phyloP scores from a whole-genome alignment of 1,284 basidiomycete genomes.

The Cystobasidium sp. region DNA sequence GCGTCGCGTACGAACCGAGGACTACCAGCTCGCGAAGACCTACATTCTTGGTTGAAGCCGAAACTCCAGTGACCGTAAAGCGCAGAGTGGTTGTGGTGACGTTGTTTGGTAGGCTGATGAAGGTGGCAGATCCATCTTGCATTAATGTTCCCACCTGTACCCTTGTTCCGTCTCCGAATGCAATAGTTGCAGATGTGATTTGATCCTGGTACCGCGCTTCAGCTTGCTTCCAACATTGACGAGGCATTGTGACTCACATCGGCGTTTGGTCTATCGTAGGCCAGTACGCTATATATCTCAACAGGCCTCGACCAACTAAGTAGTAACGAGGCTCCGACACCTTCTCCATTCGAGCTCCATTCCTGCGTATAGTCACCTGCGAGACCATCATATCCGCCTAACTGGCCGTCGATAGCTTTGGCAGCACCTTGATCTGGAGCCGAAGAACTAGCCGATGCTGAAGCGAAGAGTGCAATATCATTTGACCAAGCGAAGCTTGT shows the following conservation, averaged over 20 bases:
- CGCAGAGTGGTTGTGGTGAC: slow-evolving; percentile 31
- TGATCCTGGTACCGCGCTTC: slow-evolving; percentile 31
- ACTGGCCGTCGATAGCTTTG: slow-evolving; percentile 22
- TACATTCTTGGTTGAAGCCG: slow-evolving; percentile 33
- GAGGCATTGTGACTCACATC: background rate
- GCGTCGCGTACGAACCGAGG: background rate
- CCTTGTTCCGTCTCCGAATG: slow-evolving; percentile 42
- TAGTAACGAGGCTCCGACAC: slow-evolving; percentile 41
- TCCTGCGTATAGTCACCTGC: slow-evolving; percentile 38
- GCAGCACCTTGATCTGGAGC: slow-evolving; percentile 17
- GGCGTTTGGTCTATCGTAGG: slow-evolving; percentile 42
- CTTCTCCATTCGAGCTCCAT: slow-evolving; percentile 45
- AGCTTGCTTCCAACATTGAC: background rate
- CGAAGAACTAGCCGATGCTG: slow-evolving; percentile 20
- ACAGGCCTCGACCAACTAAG: slow-evolving; percentile 45
- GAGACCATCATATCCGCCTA: slow-evolving; percentile 9
- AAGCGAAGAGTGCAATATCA: slow-evolving; percentile 17
- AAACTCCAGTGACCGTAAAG: slow-evolving; percentile 45
- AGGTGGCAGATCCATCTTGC: slow-evolving; percentile 43
- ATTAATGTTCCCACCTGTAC: slow-evolving; percentile 7
- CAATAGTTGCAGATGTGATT: slow-evolving; percentile 35
- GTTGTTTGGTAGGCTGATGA: slow-evolving; percentile 10
- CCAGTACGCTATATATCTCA: slow-evolving; percentile 40
- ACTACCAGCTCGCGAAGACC: slow-evolving; percentile 48
- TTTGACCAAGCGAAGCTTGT: slow-evolving; percentile 24